These are phyloP conservation scores for Clonostachys rosea DNA, from an alignment of 2,329 filamentous ascomycete genomes.

Conservation along the genomic window DNA sequence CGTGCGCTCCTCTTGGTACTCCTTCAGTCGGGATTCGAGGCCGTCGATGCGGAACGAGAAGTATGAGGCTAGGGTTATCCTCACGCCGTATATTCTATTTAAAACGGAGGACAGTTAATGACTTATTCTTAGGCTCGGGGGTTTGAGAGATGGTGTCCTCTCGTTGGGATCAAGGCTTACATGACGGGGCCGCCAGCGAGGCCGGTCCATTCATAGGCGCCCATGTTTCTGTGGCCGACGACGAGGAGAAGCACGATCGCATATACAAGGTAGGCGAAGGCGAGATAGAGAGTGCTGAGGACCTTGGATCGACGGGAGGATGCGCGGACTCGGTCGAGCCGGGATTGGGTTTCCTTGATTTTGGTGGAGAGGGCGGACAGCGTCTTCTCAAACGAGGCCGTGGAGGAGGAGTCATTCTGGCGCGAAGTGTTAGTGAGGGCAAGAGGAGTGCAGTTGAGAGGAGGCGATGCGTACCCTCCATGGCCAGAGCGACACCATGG, in stretches of 20 bases:
- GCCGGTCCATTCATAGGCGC: conserved; percentile 70
- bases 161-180: conserved; percentile 39
- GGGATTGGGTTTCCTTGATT: conserved; percentile 70
- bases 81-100: conserved; percentile 65
- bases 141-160: background rate
- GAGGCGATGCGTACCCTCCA: conserved; percentile 58
- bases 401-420: conserved; percentile 74
- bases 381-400: conserved; percentile 89
- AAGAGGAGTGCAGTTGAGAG: background rate
- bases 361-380: conserved; percentile 78
- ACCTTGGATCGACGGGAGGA: conserved; percentile 75
- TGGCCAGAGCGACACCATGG: conserved; percentile 82
- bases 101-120: conserved; percentile 6
- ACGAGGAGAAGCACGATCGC: conserved; percentile 78
- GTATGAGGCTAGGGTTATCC: conserved; percentile 51
- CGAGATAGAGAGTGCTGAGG: conserved; percentile 85
- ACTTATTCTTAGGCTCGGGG: background rate
- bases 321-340: conserved; percentile 69
- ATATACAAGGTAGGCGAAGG: conserved; percentile 86
- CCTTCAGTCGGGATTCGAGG: conserved; percentile 65
- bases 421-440: background rate
- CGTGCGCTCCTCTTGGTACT: conserved; percentile 72
- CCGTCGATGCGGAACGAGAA: conserved; percentile 79
- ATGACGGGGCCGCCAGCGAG: conserved; percentile 73
- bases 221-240: conserved; percentile 77